Evolutionary conservation across 805 yeast species (phyloP).

Genomic region (Schwanniomyces occidentalis): DNA sequence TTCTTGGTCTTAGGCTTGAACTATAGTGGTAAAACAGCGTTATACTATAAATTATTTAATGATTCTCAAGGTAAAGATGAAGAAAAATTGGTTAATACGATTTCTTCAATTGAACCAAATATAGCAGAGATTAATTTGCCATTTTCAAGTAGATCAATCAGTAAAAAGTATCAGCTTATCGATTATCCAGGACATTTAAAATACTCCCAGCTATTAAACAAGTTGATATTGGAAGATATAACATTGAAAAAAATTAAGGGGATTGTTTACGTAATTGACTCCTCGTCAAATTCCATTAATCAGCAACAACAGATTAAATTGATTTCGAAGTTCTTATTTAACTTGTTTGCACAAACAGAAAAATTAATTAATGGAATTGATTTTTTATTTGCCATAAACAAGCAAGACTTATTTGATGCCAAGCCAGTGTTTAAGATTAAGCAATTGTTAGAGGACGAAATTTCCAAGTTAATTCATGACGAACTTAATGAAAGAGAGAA

Average conservation of each 20-base stretch:
- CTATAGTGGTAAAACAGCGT: constrained; percentile 64
- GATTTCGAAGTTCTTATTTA: constrained; percentile 61
- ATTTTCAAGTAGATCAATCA: constrained; percentile 32
- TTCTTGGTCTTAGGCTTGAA: constrained; percentile 66
- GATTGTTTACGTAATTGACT: constrained; percentile 74
- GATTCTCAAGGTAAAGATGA: constrained; percentile 14
- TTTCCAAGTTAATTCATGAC: constrained; percentile 53
- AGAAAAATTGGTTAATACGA: constrained; percentile 22
- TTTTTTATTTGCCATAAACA: constrained; percentile 77
- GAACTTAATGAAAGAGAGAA: constrained; percentile 33
- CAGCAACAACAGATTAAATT: constrained; percentile 24
- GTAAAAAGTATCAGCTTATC: constrained; percentile 49
- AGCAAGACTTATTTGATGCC: constrained; percentile 81
- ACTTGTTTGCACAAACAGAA: constrained; percentile 64
- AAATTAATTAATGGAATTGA: constrained; percentile 67
- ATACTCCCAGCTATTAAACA: constrained; percentile 58
- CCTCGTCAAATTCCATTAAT: constrained; percentile 57
- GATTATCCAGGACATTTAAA: constrained; percentile 92
- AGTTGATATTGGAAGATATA: constrained; percentile 44
- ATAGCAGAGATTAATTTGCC: constrained; percentile 31
- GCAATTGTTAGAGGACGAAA: constrained; percentile 60
- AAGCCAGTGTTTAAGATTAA: constrained; percentile 66
- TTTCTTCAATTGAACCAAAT: constrained; percentile 42
- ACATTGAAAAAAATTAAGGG: constrained; percentile 55
- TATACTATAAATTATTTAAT: constrained; percentile 38